Evolutionary conservation across 495 filamentous ascomycete species (phyloP), one percentile per base, ranked within the genome.

Genomic region (Talaromyces wortmannii): DNA sequence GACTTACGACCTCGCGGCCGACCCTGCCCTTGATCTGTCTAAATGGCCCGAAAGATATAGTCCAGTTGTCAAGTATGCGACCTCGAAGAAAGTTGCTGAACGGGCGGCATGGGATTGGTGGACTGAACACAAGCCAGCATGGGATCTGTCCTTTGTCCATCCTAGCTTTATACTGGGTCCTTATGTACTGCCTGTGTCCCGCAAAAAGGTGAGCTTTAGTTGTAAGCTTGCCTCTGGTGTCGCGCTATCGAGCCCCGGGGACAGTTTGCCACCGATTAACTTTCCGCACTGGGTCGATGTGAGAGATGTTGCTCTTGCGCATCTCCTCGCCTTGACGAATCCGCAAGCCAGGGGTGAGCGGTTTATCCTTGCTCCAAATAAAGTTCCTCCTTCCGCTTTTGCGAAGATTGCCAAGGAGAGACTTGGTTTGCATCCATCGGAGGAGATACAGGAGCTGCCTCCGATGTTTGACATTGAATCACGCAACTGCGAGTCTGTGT

Each of bases 1-100:
- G 42, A 90, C 95, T 2, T 91, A 96, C 33, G 87, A 89, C 0
- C 92, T 96, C 62, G 66, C 95, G n/a, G 86, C 94, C 16, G 88
- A 96, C 61, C 84, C 86, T 4, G 67, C 79, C 23, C 80, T 82
- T n/a, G 90, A 89, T 0, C 86, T 86, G 52, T 89, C 95, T 63
- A 75, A 15, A 16, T 48, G 45, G 45, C 8, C 7, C 1, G 2
- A 8, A 30, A 17, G 8, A 30, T 48, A 15, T 2, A 8, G 45
- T 10, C 45, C 45, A 1, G 7, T 48, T 8, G 15, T 48, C 15
- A 48, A 8, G 8, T 48, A 48, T 6, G 15, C 15, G 6, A 15
- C 45, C 7, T 48, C 45, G 15, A 48, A 48, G 23, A 48, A 17
- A 17, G 10, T 48, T 30, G 45, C 45, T 8, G 45, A 48, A 15